phyloP scores from a whole-genome alignment of 768 basidiomycete species.

The Agrocybe pediades region DNA sequence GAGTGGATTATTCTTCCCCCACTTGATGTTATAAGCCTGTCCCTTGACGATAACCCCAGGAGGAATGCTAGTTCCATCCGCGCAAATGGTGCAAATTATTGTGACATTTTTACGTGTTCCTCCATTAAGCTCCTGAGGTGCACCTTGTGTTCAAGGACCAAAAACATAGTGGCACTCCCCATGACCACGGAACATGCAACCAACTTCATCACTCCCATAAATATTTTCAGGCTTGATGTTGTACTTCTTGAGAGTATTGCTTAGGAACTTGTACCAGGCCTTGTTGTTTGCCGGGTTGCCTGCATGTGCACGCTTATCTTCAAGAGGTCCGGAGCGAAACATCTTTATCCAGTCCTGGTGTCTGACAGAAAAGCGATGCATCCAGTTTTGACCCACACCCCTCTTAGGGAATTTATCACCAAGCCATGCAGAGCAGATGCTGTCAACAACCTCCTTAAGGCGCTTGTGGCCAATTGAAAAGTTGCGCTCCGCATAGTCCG shows the following conservation, averaged over 20 bases:
- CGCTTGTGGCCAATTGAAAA: conserved; percentile 34
- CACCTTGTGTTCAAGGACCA: conserved; percentile 18
- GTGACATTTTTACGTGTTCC: conserved; percentile 36
- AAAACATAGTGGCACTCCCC: conserved; percentile 28
- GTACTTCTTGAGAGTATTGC: conserved; percentile 21
- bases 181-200: conserved; percentile 23
- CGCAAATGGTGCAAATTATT: conserved; percentile 36
- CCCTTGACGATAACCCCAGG: conserved; percentile 46
- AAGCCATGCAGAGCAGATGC: conserved; percentile 25
- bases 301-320: conserved; percentile 32
- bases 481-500: conserved; percentile 29
- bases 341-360: conserved; percentile 27
- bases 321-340: conserved; percentile 33
- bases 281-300: conserved; percentile 37
- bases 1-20: conserved; percentile 41
- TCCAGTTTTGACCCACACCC: conserved; percentile 40
- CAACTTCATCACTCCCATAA: conserved; percentile 37
- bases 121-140: conserved; percentile 30
- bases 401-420: conserved; percentile 27
- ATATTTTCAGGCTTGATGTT: conserved; percentile 25
- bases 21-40: conserved; percentile 31
- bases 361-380: conserved; percentile 27
- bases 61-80: conserved; percentile 34
- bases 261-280: conserved; percentile 34
- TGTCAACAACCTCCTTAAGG: conserved; percentile 35